A percentile compares a stretch with the other conserved stretches of the same genome.
Conservation (phyloP, 1,139 yeast genomes). For the Taiozyma sp. region DNA sequence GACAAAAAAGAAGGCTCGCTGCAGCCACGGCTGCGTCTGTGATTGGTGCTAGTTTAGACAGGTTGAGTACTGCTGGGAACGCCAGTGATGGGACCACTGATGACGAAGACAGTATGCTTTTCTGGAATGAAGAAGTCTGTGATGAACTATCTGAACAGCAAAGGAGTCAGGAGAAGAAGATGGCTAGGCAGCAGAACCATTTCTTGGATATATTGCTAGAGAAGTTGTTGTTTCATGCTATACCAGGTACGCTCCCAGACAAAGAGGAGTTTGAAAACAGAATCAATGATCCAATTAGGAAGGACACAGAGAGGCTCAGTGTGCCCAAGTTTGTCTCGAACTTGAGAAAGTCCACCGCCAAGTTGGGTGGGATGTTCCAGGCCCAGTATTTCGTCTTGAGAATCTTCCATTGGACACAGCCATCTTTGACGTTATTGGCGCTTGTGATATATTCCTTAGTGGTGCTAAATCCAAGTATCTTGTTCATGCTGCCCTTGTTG, state of each 20-base stretch:
- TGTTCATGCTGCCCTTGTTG: conserved; percentile 60
- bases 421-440: conserved; percentile 50
- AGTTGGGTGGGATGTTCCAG: conserved; percentile 48
- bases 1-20: conserved; percentile 43
- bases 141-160: conserved; percentile 7
- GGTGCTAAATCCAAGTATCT: conserved; percentile 67
- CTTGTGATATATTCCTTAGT: conserved; percentile 52
- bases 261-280: conserved; percentile 40
- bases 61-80: conserved; percentile 6
- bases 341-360: conserved; percentile 46
- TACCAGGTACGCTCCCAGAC: conserved; percentile 45
- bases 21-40: conserved; percentile 58
- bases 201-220: conserved; percentile 58
- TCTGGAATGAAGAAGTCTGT: conserved; percentile 20
- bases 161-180: conserved; percentile 10
- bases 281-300: conserved; percentile 42
- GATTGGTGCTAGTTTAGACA: conserved; percentile 50
- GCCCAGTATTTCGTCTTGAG: conserved; percentile 53
- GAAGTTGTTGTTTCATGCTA: conserved; percentile 41
- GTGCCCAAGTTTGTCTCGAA: conserved; percentile 44
- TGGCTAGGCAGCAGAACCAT: conserved; percentile 31
- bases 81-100: conserved; percentile 17
- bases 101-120: conserved; percentile 22
- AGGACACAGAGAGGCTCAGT: conserved; percentile 45
- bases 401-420: conserved; percentile 58